Evolutionary conservation across 306 rosid species (phyloP).

Genomic region (Mimosa pudica): DNA sequence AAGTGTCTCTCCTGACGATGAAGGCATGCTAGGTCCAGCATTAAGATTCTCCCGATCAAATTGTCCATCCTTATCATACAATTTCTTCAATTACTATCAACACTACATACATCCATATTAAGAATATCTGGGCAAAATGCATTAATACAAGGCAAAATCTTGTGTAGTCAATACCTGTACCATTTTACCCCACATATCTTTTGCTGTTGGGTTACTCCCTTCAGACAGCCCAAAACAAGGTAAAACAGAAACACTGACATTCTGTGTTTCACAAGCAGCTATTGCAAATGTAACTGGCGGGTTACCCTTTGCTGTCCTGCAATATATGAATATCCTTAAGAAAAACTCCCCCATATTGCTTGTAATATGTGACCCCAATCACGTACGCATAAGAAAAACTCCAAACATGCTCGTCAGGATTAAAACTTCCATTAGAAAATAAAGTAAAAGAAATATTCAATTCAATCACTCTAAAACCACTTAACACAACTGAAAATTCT

Average conservation of each 20-base stretch:
- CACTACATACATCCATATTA: slow-evolving; percentile 6
- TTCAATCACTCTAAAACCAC: background rate
- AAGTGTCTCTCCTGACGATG: slow-evolving; percentile 86
- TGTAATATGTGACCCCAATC: slow-evolving; percentile 26
- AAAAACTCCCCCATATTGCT: slow-evolving; percentile 36
- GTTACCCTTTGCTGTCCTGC: slow-evolving; percentile 89
- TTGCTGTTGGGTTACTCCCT: slow-evolving; percentile 71
- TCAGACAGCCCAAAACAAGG: slow-evolving; percentile 89
- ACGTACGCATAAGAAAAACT: slow-evolving; percentile 1
- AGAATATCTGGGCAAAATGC: slow-evolving; percentile 13
- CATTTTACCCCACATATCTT: slow-evolving; percentile 86
- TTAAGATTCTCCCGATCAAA: slow-evolving; percentile 78
- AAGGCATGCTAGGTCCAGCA: slow-evolving; percentile 84
- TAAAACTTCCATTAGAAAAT: slow-evolving; percentile 2
- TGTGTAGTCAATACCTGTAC: slow-evolving; percentile 58
- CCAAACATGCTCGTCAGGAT: slow-evolving; percentile 8
- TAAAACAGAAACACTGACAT: slow-evolving; percentile 87
- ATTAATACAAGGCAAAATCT: slow-evolving; percentile 16
- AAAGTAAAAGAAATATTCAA: background rate
- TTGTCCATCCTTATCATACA: slow-evolving; percentile 75
- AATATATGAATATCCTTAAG: slow-evolving; percentile 42
- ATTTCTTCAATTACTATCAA: slow-evolving; percentile 39
- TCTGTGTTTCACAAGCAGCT: slow-evolving; percentile 98
- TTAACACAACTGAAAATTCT: background rate
- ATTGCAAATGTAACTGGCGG: slow-evolving; percentile 92